Conservation (phyloP, 352 stramenopile species). For the Globisporangium uncinulatum region DNA sequence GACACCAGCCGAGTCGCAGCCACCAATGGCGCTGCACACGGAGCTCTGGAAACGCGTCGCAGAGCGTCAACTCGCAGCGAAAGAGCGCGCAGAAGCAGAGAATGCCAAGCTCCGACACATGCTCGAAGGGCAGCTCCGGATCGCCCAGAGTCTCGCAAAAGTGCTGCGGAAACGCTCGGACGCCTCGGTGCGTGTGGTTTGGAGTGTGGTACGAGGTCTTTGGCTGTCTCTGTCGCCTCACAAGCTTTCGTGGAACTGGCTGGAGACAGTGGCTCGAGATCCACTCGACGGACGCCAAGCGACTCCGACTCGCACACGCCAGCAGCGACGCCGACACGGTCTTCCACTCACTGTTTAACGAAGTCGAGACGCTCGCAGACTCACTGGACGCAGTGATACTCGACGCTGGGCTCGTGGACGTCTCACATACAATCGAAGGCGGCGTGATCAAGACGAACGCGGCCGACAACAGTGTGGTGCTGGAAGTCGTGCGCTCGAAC, state of each 20-base stretch:
- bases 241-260: neutral
- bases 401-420: neutral
- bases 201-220: neutral
- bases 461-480: no score
- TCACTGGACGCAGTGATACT: neutral
- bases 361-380: neutral
- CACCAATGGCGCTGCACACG: neutral
- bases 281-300: no score
- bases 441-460: conserved; percentile 1
- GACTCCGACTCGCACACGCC: no score
- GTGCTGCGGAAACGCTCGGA: conserved; percentile 26
- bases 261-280: conserved; percentile 7
- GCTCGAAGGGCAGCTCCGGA: conserved; percentile 38
- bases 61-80: conserved; percentile 19
- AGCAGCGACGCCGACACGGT: neutral
- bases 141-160: conserved; percentile 41
- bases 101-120: conserved; percentile 22
- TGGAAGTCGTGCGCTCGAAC: conserved; percentile 3
- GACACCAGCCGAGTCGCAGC: neutral
- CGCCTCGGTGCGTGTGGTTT: neutral
- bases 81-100: conserved; percentile 19
- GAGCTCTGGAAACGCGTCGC: conserved; percentile 24
- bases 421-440: neutral
- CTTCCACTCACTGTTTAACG: neutral
- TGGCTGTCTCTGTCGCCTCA: no score